Evolutionary conservation across 2,329 filamentous ascomycete genomes (phyloP).

Genomic region (Beauveria asiatica): DNA sequence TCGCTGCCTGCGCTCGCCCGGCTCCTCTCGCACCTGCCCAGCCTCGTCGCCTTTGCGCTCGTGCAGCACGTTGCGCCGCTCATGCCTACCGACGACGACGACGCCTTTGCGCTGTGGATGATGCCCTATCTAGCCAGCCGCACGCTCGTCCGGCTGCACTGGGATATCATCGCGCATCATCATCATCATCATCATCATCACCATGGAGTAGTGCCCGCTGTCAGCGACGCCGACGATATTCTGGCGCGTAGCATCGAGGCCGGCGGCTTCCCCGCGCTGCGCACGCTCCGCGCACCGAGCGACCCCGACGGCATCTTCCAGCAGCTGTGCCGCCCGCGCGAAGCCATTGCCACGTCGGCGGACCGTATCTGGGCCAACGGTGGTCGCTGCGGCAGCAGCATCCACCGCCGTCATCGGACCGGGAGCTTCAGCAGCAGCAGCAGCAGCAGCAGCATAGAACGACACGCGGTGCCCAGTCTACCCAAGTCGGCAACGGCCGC

Average conservation of each 20-base stretch:
- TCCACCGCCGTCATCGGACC: conserved; percentile 16
- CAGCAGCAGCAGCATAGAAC: conserved; percentile 14
- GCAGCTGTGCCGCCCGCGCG: conserved; percentile 55
- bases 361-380: conserved; percentile 32
- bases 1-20: conserved; percentile 49
- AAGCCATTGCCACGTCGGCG: conserved; percentile 41
- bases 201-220: conserved; percentile 19
- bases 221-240: conserved; percentile 48
- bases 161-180: conserved; percentile 50
- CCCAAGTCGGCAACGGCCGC: conserved; percentile 29
- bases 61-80: conserved; percentile 46
- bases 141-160: conserved; percentile 48
- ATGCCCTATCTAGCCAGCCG: conserved; percentile 54
- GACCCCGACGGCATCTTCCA: conserved; percentile 65
- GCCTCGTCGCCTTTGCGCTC: conserved; percentile 42
- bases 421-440: conserved; percentile 8
- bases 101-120: conserved; percentile 47
- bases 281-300: conserved; percentile 52
- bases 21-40: conserved; percentile 46
- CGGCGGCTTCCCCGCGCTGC: conserved; percentile 54
- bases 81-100: conserved; percentile 42
- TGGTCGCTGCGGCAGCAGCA: conserved; percentile 9
- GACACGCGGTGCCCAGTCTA: conserved; percentile 11
- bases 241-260: conserved; percentile 55
- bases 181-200: too few species aligned